A percentile compares a stretch with the other conserved stretches of the same genome.
Conservation (phyloP, 176 grass and related monocot genomes). For the Bromus sterilis region DNA sequence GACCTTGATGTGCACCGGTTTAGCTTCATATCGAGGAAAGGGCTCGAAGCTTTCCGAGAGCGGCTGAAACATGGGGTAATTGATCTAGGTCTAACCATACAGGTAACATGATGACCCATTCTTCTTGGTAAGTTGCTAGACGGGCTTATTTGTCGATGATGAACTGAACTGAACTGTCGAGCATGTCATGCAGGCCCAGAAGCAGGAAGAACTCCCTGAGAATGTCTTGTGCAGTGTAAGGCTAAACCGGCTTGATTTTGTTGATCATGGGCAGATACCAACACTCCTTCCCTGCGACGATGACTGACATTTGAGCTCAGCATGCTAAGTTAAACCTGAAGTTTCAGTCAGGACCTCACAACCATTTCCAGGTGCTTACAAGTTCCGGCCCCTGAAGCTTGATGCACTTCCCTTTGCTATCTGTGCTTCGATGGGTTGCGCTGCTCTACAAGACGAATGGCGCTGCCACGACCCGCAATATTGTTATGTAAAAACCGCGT, state of each 20-base stretch:
- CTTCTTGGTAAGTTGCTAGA: neutral
- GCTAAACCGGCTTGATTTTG: conserved; percentile 76
- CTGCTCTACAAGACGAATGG: neutral
- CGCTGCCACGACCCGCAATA: neutral
- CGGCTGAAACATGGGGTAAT: conserved; percentile 73
- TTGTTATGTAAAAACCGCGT: conserved; percentile 17
- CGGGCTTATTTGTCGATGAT: neutral
- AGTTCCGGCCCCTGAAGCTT: conserved; percentile 14
- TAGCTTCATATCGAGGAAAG: conserved; percentile 92
- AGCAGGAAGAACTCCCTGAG: conserved; percentile 96
- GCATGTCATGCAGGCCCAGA: conserved; percentile 75
- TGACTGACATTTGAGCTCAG: conserved; percentile 20
- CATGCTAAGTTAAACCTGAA: conserved; percentile 9
- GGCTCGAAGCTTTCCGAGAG: conserved; percentile 77
- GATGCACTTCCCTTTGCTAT: conserved; percentile 1
- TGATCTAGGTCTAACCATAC: conserved; percentile 77
- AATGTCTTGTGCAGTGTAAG: conserved; percentile 82
- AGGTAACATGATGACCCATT: conserved; percentile 41
- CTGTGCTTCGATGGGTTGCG: conserved; percentile 4
- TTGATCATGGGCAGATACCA: conserved; percentile 75
- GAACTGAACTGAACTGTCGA: conserved; percentile 15
- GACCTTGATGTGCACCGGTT: conserved; percentile 91
- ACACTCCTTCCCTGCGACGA: conserved; percentile 62
- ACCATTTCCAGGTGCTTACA: neutral
- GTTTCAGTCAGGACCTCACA: conserved; percentile 1